Evolutionary conservation across 495 filamentous ascomycete genomes (phyloP).

Genomic region (Penicillium crystallinum): DNA sequence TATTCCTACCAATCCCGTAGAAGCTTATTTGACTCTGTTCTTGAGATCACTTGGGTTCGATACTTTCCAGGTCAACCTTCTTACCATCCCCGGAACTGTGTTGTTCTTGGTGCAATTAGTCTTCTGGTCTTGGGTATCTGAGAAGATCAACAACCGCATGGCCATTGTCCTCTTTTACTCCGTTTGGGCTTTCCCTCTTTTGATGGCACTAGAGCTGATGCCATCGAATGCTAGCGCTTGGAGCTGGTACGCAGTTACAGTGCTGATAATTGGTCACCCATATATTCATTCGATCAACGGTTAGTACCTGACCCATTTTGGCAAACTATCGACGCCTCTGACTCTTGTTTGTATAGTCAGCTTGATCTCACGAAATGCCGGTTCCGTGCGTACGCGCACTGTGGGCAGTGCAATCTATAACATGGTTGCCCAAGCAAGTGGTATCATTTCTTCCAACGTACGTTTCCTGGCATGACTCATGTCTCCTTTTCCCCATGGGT

Average conservation of each 20-base stretch:
- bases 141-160: conserved; percentile 50
- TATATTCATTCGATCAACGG: conserved; percentile 29
- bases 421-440: conserved; percentile 10
- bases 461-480: not conserved
- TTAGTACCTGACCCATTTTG: not conserved
- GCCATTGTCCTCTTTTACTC: conserved; percentile 33
- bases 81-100: conserved; percentile 45
- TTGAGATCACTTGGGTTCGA: conserved; percentile 51
- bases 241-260: conserved; percentile 13
- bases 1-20: conserved; percentile 1
- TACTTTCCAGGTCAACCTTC: conserved; percentile 55
- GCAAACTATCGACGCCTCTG: not conserved
- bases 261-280: conserved; percentile 20
- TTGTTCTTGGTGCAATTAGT: conserved; percentile 27
- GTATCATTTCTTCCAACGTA: conserved; percentile 13
- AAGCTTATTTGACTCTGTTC: conserved; percentile 50
- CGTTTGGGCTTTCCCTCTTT: conserved; percentile 53
- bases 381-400: conserved; percentile 30
- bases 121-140: conserved; percentile 54
- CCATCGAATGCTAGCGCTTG: conserved; percentile 10
- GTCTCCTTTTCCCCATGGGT: not conserved
- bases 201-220: conserved; percentile 12
- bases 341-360: not conserved
- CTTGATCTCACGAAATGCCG: conserved; percentile 28
- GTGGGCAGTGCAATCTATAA: conserved; percentile 23